Base-by-base conservation (phyloP, 192 early-diverging fungal species). In the Globomyces pollinis-pini region DNA sequence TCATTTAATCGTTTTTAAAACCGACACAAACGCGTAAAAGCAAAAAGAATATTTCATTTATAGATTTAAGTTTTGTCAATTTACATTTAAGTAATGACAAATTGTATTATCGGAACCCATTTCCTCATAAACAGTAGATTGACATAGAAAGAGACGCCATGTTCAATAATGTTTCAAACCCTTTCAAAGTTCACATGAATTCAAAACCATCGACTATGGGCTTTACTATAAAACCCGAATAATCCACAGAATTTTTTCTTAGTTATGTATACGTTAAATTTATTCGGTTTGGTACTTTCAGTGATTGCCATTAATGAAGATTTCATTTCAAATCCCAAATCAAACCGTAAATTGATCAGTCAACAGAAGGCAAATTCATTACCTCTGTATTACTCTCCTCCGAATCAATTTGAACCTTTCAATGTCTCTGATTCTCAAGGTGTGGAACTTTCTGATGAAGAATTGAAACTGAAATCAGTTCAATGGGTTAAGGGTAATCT, bases 161-260 rank as follows among this genome's bases (percentile, higher is more conserved):
- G 61, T 81, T 39, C 75, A 78, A 47, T 56, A 54, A 28, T 71
- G 61, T 62, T 35, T 21, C 62, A 5, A 44, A 28, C 8, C 76
- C 71, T 1, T 84, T 82, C 71, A 71, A 73, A 38, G 79, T 80
- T 11, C 64, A 26, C 63, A 38, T 69, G 53, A 47, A 43, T 16
- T 67, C 61, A 9, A 68, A 68, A 23, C 56, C 53, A 11, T 13
- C n/a, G 16, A 70, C 61, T 68, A 21, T 30, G 13, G 23, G 1
- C 29, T 51, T 38, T 12, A 51, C 15, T 20, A 11, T 6, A 63
- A 12, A 2, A 36, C 38, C 3, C 34, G 67, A 24, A 74, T 74
- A 24, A 74, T 75, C 18, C 78, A 83, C 43, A 33, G 45, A 0
- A 66, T 78, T 20, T 20, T 20, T 70, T 84, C n/a, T n/a, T n/a